These are phyloP conservation scores for Tripterygium wilfordii DNA, from an alignment of 177 flowering plant species.

Conservation along the genomic window DNA sequence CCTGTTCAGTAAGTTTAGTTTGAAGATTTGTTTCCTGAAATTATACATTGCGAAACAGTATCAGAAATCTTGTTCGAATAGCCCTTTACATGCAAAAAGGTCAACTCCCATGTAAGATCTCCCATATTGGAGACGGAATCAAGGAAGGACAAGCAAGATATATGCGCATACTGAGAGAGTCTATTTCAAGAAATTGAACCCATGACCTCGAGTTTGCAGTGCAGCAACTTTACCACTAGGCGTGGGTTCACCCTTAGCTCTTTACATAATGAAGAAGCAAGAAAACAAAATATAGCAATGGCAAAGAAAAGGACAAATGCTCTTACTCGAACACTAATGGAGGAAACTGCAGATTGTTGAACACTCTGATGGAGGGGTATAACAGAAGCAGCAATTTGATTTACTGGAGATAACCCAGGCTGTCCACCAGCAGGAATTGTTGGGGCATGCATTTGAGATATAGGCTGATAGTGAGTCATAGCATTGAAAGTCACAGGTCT, in stretches of 20 bases:
- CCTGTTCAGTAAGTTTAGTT: conserved; percentile 7
- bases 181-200: no score
- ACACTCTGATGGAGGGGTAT: conserved; percentile 8
- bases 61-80: no score
- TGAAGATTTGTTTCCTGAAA: conserved; percentile 22
- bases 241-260: no score
- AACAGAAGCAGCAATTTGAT: conserved; percentile 11
- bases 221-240: no score
- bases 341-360: conserved; percentile 15
- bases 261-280: neutral
- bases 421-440: conserved; percentile 16
- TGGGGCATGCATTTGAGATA: conserved; percentile 17
- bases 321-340: conserved; percentile 11
- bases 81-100: no score
- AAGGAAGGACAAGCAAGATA: no score
- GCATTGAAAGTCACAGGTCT: conserved; percentile 5
- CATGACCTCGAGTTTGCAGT: no score
- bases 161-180: no score
- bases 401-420: conserved; percentile 6
- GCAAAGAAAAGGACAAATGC: neutral
- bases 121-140: no score
- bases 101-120: no score
- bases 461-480: conserved; percentile 13
- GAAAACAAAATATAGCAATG: neutral
- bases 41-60: no score